A percentile compares a stretch with the other conserved stretches of the same genome.
Conservation (phyloP, 768 basidiomycete species). For the Rubroboletus satanas region DNA sequence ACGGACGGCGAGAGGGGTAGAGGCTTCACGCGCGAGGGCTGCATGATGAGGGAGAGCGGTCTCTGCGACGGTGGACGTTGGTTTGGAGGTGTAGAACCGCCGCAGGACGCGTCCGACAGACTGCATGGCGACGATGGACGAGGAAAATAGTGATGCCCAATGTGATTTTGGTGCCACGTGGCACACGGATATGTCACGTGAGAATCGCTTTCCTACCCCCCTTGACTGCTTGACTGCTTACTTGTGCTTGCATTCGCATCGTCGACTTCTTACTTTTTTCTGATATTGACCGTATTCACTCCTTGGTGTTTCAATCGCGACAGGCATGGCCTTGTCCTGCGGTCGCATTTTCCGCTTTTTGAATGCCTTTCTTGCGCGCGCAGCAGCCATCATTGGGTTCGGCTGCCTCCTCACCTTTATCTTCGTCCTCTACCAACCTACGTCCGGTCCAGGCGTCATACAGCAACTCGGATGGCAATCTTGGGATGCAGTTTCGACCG, state of each 20-base stretch:
- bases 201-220: too few species aligned
- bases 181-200: too few species aligned
- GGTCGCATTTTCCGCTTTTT: slow-evolving; percentile 48
- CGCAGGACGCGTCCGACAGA: slow-evolving; percentile 29
- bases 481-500: slow-evolving; percentile 63
- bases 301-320: not conserved
- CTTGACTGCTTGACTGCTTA: too few species aligned
- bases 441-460: slow-evolving; percentile 60
- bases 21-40: slow-evolving; percentile 55
- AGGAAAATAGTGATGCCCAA: too few species aligned
- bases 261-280: not conserved
- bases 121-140: slow-evolving; percentile 24
- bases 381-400: slow-evolving; percentile 61
- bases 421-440: slow-evolving; percentile 80
- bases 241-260: too few species aligned
- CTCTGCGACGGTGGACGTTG: slow-evolving; percentile 16
- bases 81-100: slow-evolving; percentile 37
- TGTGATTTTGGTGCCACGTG: too few species aligned
- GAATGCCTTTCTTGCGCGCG: slow-evolving; percentile 54
- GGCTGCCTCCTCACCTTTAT: slow-evolving; percentile 69
- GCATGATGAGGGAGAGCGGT: slow-evolving; percentile 49
- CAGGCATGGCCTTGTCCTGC: slow-evolving; percentile 39
- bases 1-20: slow-evolving; percentile 71
- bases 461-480: slow-evolving; percentile 87
- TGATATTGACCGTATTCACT: slow-evolving; percentile 4